These are phyloP conservation scores for Scutellaria minor DNA, from an alignment of 257 asterid species.

Conservation along the genomic window DNA sequence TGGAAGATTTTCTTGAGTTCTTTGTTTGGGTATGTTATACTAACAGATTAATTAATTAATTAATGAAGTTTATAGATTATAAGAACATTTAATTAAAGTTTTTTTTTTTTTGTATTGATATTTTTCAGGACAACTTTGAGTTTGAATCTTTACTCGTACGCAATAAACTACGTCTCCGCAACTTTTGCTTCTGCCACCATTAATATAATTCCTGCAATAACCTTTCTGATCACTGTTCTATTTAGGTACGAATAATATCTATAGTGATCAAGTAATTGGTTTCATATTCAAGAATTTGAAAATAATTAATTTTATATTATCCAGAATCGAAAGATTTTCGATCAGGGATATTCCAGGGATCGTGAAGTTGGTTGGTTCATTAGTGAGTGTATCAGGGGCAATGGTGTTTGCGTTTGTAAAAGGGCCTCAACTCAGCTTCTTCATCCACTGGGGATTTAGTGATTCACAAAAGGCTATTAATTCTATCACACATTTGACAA, in stretches of 20 bases:
- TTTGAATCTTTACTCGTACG: constrained; percentile 55
- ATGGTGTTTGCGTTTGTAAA: constrained; percentile 66
- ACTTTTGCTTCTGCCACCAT: constrained; percentile 68
- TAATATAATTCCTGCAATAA: constrained; percentile 63
- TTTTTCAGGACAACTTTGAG: constrained; percentile 58
- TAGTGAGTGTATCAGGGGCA: constrained; percentile 57
- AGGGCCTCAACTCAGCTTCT: constrained; percentile 51
- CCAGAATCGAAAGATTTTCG: constrained; percentile 59
- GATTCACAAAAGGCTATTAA: background rate
- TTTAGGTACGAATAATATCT: constrained; percentile 44
- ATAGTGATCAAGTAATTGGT: no score
- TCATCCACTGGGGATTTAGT: constrained; percentile 8
- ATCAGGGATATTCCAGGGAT: constrained; percentile 47
- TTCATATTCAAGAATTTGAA: no score
- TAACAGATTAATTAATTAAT: background rate
- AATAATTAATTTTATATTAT: background rate
- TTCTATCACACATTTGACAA: constrained; percentile 18
- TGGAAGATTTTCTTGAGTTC: constrained; percentile 55
- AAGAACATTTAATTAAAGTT: background rate
- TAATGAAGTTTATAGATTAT: background rate
- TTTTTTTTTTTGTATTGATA: background rate
- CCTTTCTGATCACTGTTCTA: constrained; percentile 51
- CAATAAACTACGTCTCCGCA: constrained; percentile 64
- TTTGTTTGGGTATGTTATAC: constrained; percentile 52
- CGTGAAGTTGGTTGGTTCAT: constrained; percentile 51